Percentiles rank a stretch among this genome's conserved stretches.
Conservation (phyloP, 2,329 filamentous ascomycete species). For the Colletotrichum sublineola region DNA sequence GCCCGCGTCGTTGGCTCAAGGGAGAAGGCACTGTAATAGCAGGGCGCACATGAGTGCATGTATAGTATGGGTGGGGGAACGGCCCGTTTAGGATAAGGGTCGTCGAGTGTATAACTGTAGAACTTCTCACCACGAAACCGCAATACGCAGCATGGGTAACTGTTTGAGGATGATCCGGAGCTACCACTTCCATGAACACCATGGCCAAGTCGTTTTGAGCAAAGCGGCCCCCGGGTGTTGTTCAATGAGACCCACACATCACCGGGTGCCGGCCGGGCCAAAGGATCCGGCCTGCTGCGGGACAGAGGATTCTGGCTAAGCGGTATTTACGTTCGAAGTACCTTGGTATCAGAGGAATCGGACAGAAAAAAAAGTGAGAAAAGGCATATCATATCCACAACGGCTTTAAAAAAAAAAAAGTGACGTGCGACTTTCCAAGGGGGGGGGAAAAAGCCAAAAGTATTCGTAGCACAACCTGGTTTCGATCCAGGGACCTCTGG, state of each 20-base stretch:
- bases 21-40: constrained; percentile 60
- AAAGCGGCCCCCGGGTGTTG: neutral
- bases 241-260: neutral
- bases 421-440: no score
- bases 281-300: neutral
- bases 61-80: neutral
- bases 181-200: neutral
- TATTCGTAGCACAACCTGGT: constrained; percentile 31
- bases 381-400: neutral
- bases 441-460: neutral
- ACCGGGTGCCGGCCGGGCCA: neutral
- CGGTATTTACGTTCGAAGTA: no score
- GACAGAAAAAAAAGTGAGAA: neutral
- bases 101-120: neutral
- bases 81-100: neutral
- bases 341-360: no score
- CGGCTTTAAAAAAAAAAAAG: neutral
- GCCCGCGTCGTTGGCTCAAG: constrained; percentile 67
- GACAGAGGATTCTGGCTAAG: neutral
- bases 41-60: neutral
- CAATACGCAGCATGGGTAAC: no score
- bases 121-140: neutral
- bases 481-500: constrained; percentile 42
- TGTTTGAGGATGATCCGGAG: neutral
- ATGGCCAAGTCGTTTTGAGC: neutral